Conservation (phyloP, 768 basidiomycete genomes). For the Nevesoporus exiguus region DNA sequence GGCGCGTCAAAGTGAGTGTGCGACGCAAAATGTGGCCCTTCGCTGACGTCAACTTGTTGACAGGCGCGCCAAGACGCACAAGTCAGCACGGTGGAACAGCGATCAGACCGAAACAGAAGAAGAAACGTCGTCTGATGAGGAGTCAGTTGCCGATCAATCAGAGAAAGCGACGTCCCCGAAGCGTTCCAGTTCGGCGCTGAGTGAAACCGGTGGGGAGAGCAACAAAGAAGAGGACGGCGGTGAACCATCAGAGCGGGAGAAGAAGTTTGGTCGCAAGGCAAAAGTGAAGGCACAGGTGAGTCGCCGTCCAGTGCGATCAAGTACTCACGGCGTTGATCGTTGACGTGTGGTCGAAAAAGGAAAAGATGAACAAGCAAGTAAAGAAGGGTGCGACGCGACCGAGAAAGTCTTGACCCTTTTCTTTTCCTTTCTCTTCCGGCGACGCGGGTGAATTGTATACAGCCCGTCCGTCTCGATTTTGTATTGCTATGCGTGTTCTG, state of each 20-base stretch:
- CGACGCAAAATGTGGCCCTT: not conserved
- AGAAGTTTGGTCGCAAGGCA: slow-evolving; percentile 39
- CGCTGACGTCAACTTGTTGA: slow-evolving; percentile 5
- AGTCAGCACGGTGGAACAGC: slow-evolving; percentile 29
- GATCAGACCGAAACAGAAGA: slow-evolving; percentile 34
- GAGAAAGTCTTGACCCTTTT: slow-evolving; percentile 24
- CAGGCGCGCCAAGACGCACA: slow-evolving; percentile 30
- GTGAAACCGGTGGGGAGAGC: slow-evolving; percentile 31
- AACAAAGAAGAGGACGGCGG: slow-evolving; percentile 31
- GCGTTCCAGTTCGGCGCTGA: slow-evolving; percentile 37
- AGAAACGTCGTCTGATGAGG: slow-evolving; percentile 19
- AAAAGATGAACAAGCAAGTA: slow-evolving; percentile 29
- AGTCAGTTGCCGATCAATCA: slow-evolving; percentile 42
- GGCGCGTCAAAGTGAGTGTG: slow-evolving; percentile 26
- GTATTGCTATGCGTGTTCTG: slow-evolving; percentile 15
- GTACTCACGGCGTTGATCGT: slow-evolving; percentile 1
- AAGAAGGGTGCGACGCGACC: slow-evolving; percentile 23
- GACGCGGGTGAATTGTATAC: slow-evolving; percentile 6
- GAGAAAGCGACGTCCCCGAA: slow-evolving; percentile 20
- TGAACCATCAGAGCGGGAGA: slow-evolving; percentile 29
- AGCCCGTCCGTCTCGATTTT: slow-evolving; percentile 7
- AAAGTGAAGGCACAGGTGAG: slow-evolving; percentile 40
- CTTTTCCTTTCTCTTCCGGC: not conserved
- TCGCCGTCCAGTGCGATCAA: not conserved
- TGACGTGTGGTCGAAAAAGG: slow-evolving; percentile 16